These are phyloP conservation scores for Sugiyamaella americana DNA, from an alignment of 805 yeast genomes.

Conservation along the genomic window DNA sequence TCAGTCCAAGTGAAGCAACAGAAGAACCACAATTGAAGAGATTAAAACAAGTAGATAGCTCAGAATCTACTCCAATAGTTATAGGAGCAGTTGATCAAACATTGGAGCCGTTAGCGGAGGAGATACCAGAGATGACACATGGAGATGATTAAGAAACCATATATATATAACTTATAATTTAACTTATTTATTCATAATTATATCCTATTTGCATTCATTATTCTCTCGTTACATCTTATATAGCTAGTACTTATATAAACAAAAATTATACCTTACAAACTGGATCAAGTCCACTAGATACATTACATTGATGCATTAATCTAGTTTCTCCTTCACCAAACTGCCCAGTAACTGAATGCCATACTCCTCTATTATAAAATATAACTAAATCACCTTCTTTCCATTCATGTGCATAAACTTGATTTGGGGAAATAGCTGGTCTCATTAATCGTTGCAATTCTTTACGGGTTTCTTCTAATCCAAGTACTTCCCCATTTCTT, in stretches of 20 bases:
- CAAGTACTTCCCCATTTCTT: constrained; percentile 53
- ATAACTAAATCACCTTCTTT: constrained; percentile 76
- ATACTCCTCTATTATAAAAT: constrained; percentile 82
- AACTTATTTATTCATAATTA: neutral
- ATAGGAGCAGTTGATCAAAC: neutral
- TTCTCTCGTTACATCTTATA: too few species aligned
- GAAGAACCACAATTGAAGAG: neutral
- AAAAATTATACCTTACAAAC: constrained; percentile 17
- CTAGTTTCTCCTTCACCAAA: constrained; percentile 71
- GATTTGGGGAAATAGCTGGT: constrained; percentile 71
- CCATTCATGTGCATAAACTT: constrained; percentile 81
- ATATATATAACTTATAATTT: neutral
- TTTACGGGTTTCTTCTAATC: constrained; percentile 66
- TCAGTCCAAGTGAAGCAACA: constrained; percentile 1
- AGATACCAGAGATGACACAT: neutral
- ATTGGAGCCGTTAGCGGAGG: neutral
- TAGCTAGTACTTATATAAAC: too few species aligned
- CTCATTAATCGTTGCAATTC: constrained; percentile 71
- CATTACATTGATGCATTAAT: constrained; percentile 90
- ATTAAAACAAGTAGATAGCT: neutral
- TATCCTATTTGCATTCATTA: too few species aligned
- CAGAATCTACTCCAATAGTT: neutral
- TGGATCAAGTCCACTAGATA: constrained; percentile 77
- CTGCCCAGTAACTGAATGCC: constrained; percentile 91
- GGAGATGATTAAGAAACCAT: too few species aligned